phyloP scores from a whole-genome alignment of 495 filamentous ascomycete genomes.

The Neurospora sp. region DNA sequence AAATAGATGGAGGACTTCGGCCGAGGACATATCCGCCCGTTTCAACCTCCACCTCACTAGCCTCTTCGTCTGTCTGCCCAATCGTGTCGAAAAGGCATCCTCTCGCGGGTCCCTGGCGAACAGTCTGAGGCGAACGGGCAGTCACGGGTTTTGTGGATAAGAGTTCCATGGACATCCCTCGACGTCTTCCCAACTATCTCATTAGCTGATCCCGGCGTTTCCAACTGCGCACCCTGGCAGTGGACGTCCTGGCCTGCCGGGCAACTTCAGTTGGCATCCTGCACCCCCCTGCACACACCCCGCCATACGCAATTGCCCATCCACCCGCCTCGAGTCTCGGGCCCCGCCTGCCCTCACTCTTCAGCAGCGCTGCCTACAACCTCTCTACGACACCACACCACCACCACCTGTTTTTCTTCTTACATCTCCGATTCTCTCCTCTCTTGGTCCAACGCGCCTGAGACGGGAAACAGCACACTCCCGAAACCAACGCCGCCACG shows the following conservation, averaged over 20 bases:
- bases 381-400: background rate
- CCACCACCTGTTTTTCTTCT: background rate
- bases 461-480: background rate
- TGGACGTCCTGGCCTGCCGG: background rate
- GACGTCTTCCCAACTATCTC: background rate
- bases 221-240: background rate
- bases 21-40: background rate
- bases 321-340: background rate
- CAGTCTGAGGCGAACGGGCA: background rate
- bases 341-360: background rate
- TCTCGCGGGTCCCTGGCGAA: background rate
- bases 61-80: background rate
- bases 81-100: background rate
- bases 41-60: background rate
- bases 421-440: background rate
- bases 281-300: background rate
- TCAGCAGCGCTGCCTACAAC: background rate
- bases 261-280: background rate
- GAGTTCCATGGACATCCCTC: background rate
- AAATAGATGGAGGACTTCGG: background rate
- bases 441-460: background rate
- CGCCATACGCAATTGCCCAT: background rate
- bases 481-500: background rate
- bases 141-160: background rate
- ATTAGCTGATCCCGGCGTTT: background rate